These are phyloP conservation scores for Flaveria trinervia DNA, from an alignment of 129 eudicot genomes.

Conservation along the genomic window DNA sequence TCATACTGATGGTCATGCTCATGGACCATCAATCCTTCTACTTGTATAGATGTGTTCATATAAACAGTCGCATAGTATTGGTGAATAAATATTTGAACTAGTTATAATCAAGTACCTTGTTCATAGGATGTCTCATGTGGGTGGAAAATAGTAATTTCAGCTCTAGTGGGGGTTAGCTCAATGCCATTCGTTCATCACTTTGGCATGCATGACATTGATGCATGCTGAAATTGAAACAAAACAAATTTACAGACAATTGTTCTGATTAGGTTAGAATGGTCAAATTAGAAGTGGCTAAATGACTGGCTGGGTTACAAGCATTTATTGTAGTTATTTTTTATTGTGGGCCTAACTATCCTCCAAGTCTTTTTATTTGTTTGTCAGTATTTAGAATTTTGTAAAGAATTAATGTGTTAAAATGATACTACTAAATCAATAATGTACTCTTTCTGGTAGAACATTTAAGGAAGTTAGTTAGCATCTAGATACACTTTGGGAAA, in stretches of 20 bases:
- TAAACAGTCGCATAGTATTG: conserved; percentile 1
- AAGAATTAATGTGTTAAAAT: not conserved
- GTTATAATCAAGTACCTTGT: not conserved
- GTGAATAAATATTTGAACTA: conserved; percentile 8
- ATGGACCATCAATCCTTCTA: not conserved
- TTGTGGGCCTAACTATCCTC: not conserved
- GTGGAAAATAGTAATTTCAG: conserved; percentile 15
- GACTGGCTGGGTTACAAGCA: not conserved
- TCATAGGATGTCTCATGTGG: conserved; percentile 11
- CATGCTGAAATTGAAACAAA: not conserved
- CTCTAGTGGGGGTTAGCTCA: conserved; percentile 18
- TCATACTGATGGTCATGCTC: conserved; percentile 9
- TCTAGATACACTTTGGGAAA: not conserved
- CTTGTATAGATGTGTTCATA: not conserved
- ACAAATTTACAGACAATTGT: not conserved
- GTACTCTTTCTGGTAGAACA: not conserved
- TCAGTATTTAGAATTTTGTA: not conserved
- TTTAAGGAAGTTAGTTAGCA: not conserved
- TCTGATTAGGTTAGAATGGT: conserved; percentile 4
- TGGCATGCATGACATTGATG: not conserved
- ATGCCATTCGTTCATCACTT: conserved; percentile 13
- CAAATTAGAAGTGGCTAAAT: not conserved
- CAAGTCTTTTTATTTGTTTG: not conserved
- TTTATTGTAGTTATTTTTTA: not conserved
- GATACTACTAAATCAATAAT: not conserved